Base-by-base conservation (phyloP, 2,329 filamentous ascomycete genomes). In the Sporothrix euskadiensis region DNA sequence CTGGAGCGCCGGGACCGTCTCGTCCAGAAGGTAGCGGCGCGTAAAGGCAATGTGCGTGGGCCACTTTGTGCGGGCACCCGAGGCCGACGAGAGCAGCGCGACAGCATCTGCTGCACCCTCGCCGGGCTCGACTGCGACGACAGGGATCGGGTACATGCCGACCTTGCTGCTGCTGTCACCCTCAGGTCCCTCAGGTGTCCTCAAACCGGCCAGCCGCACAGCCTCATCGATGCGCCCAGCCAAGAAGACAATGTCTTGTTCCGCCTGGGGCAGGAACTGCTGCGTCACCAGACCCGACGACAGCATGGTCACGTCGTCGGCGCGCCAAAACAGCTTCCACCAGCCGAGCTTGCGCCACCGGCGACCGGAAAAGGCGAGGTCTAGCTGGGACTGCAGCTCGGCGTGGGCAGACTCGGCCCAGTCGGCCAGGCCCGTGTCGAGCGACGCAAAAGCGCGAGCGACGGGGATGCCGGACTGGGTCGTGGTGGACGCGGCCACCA, bases 301-400 rank as follows among this genome's bases (percentile, higher is more conserved):
- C 72, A 97, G 90, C 87, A 95, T 92, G 2, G 90, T 89, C 12
- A 98, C 93, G 78, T 98, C 95, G 79, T 98, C 95, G 32, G 96
- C 94, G 26, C 94, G 90, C 94, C 94, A 97, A 80, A 97, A 94
- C 0, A 98, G 87, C 80, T 97, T 97, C 92, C 94, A 98, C 94
- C 95, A 98, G 19, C 90, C 88, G 4, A 97, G 85, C 75, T 92
- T 91, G 35, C 89, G 88, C 95, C 95, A 98, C 54, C 90, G 86
- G 22, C 84, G 86, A n/a, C 92, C 90, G 0, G 88, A 85, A 77
- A 98, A 95, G 0, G 93, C 94, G 61, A 89, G 83, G 76, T 95
- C 91, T 1, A 98, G 88, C 77, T 94, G 88, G 69, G 91, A 88
- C 75, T 94, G 92, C 8, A 98, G 86, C 81, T 98, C 95, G 0